Evolutionary conservation across 768 basidiomycete genomes (phyloP).

Genomic region (Jaapia argillacea): DNA sequence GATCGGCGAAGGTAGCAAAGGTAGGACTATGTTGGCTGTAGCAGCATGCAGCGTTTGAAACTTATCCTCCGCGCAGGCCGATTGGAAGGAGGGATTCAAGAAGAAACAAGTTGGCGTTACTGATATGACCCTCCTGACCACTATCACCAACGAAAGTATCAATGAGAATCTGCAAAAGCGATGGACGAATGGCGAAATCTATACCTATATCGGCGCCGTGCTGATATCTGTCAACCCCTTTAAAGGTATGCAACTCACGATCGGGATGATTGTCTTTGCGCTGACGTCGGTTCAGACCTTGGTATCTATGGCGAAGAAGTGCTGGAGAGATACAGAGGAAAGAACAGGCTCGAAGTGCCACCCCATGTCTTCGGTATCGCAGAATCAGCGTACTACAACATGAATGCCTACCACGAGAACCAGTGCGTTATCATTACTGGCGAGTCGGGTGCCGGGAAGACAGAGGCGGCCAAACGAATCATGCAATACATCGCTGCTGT

Average conservation of each 20-base stretch:
- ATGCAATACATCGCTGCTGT: conserved; percentile 99
- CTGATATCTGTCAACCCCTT: conserved; percentile 99
- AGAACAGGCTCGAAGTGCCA: conserved; percentile 96
- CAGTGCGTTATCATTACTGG: conserved; percentile 99
- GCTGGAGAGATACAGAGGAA: conserved; percentile 80
- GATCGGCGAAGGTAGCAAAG: conserved; percentile 61
- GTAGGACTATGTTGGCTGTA: conserved; percentile 23
- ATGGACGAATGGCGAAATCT: conserved; percentile 92
- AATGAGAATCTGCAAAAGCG: conserved; percentile 97
- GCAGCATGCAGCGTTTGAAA: conserved; percentile 7
- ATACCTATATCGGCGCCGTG: conserved; percentile 98
- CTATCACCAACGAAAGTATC: conserved; percentile 95
- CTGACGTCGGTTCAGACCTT: conserved; percentile 50
- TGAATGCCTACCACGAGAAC: conserved; percentile 99
- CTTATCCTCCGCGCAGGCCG: conserved; percentile 47
- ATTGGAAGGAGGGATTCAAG: conserved; percentile 99
- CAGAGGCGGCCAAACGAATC: conserved; percentile 97
- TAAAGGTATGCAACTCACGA: conserved; percentile 43
- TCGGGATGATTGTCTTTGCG: not conserved
- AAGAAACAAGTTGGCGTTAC: conserved; percentile 98
- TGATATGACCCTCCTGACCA: conserved; percentile 96
- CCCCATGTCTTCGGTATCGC: conserved; percentile 98
- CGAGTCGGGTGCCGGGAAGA: conserved; percentile 98
- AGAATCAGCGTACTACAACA: conserved; percentile 95
- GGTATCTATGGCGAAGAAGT: conserved; percentile 95